Evolutionary conservation across 148 eudicot species (phyloP), one percentile per base, ranked within the genome.

Genomic region (Mesembryanthemum crystallinum): DNA sequence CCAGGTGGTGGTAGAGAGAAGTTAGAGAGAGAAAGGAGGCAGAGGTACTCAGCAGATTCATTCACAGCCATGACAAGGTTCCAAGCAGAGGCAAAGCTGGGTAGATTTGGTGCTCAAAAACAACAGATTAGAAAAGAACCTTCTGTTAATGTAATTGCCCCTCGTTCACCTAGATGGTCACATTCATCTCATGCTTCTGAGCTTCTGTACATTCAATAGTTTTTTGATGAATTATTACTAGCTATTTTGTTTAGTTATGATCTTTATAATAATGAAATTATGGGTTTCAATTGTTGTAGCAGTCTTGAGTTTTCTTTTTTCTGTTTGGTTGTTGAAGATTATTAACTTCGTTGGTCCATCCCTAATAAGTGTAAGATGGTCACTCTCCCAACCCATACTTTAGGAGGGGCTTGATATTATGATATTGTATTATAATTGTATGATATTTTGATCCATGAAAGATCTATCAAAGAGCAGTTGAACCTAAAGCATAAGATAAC

Each of bases 71-170:
- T 84, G 35, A 81, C 83, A 47, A 80, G 85, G 83, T 81, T 88
- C 59, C 87, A 82, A 35, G 69, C 84, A 32, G 91, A 84, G 35
- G 80, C 73, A 33, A 83, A 84, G 83, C 33, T 73, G 17, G 64
- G 65, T 15, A 67, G 82, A n/a, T 74, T 80, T 75, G 71, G 71
- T 73, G 68, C 68, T 37, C 78, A 49, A 52, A 74, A 28, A 74
- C 30, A n/a, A 61, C 11, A 8, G 11, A 45, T 10, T 45, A 52
- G 27, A 14, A 54, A 49, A 3, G 76, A 74, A 3, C 25, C 27
- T 45, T 64, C 15, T 60, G 30, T 69, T 14, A 45, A 12, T 60
- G 30, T 69, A n/a, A 45, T 42, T 54, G 4, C 61, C n/a, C 27
- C 61, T 2, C 72, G 66, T 25, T 25, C 66, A 10, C 68, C 55